phyloP scores from a whole-genome alignment of 306 rosid species.

The Cucurbita moschata region DNA sequence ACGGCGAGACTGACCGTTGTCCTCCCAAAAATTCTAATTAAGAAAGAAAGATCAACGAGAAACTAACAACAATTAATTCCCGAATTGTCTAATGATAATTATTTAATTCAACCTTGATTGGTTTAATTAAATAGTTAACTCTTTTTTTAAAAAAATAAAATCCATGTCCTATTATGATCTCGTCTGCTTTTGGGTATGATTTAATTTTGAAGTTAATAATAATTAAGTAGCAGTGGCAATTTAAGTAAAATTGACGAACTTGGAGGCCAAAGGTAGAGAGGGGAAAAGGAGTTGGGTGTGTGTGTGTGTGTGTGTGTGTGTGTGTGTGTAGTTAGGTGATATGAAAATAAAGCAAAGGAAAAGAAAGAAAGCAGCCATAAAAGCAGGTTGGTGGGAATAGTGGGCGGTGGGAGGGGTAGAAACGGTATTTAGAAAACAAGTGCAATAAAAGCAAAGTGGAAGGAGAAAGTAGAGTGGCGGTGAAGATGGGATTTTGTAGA shows the following conservation, averaged over 20 bases:
- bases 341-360: not conserved
- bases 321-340: not conserved
- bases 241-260: not conserved
- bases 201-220: not conserved
- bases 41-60: not conserved
- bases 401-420: slow-evolving; percentile 2
- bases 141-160: not conserved
- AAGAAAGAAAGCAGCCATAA: not conserved
- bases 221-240: not conserved
- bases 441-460: not conserved
- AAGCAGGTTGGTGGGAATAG: slow-evolving; percentile 3
- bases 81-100: not conserved
- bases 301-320: not conserved
- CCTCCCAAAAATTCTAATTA: not conserved
- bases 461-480: not conserved
- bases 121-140: not conserved
- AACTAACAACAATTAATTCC: not conserved
- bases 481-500: not conserved
- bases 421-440: not conserved
- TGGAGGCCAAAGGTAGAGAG: not conserved
- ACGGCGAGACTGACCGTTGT: not conserved
- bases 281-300: not conserved
- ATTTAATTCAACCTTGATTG: not conserved
- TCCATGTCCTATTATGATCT: not conserved
- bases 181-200: not conserved